Evolutionary conservation across 2,329 filamentous ascomycete genomes (phyloP).

Genomic region (Phaeosphaeriaceae sp.): DNA sequence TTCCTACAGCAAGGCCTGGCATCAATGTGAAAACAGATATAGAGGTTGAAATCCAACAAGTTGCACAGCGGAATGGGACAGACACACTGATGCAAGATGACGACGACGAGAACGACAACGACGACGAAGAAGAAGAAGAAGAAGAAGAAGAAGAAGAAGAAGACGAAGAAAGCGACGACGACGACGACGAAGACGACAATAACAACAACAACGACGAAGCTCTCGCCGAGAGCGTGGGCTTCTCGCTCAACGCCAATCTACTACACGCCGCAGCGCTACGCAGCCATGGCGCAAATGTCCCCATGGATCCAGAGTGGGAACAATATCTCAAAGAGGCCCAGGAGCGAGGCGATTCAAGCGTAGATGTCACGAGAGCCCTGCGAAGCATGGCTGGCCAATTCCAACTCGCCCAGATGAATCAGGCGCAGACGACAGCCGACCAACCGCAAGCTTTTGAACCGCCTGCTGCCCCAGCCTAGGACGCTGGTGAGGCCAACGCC

Average conservation of each 20-base stretch:
- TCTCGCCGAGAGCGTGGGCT: constrained; percentile 61
- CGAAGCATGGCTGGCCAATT: constrained; percentile 39
- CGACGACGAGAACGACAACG: constrained; percentile 55
- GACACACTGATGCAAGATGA: constrained; percentile 50
- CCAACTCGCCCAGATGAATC: constrained; percentile 34
- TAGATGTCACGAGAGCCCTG: constrained; percentile 41
- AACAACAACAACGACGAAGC: constrained; percentile 4
- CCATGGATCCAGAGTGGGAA: constrained; percentile 75
- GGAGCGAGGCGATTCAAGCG: constrained; percentile 61
- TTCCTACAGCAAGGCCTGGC: constrained; percentile 16
- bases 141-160: constrained; percentile 25
- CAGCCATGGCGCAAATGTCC: constrained; percentile 63
- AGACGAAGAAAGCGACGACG: constrained; percentile 1
- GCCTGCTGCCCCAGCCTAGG: constrained; percentile 18
- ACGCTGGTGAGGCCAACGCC: background rate
- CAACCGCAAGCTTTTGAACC: constrained; percentile 8
- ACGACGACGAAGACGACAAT: too few relatives aligned
- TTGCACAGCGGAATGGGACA: constrained; percentile 30
- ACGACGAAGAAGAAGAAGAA: constrained; percentile 20
- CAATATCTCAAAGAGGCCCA: constrained; percentile 75
- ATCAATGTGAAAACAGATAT: constrained; percentile 54
- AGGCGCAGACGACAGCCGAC: constrained; percentile 9
- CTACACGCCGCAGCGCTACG: constrained; percentile 68
- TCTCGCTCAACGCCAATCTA: constrained; percentile 66
- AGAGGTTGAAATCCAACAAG: constrained; percentile 49